phyloP scores from a whole-genome alignment of 163 green algal species.

The Prototheca wickerhamii region DNA sequence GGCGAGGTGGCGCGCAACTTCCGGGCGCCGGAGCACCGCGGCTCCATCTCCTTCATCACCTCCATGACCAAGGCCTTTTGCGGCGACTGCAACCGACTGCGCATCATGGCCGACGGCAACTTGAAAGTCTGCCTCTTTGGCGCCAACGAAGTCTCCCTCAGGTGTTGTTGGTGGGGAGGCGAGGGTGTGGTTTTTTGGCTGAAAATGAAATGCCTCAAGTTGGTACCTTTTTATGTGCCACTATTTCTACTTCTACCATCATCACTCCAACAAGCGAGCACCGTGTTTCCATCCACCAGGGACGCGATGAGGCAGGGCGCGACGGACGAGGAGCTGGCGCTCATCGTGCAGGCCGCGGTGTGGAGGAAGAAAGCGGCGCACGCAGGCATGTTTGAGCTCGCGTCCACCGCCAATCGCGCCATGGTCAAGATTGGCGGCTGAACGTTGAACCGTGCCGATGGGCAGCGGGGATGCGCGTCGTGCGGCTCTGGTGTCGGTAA shows the following conservation, averaged over 20 bases:
- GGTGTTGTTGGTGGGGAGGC: constrained; percentile 5
- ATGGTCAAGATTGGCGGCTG: constrained; percentile 98
- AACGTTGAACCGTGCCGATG: not conserved
- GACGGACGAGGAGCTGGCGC: constrained; percentile 66
- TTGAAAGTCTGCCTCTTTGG: constrained; percentile 98
- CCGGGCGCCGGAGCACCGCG: constrained; percentile 48
- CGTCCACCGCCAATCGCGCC: constrained; percentile 71
- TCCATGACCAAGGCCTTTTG: constrained; percentile 97
- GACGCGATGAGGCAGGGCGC: constrained; percentile 83
- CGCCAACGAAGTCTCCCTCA: constrained; percentile 78
- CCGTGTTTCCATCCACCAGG: no score
- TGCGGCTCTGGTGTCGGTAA: not conserved
- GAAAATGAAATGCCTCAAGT: no score
- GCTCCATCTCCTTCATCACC: constrained; percentile 94
- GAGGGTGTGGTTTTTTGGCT: not conserved
- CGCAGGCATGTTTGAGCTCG: constrained; percentile 89
- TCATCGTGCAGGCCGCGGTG: constrained; percentile 79
- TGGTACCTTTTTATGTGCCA: no score
- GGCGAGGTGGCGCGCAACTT: constrained; percentile 96
- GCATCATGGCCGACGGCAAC: constrained; percentile 94
- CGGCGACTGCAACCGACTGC: constrained; percentile 81
- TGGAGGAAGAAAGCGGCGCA: constrained; percentile 84
- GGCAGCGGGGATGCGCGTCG: not conserved
- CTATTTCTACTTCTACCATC: no score
- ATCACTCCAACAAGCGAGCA: no score